Base-by-base conservation (phyloP, 2,329 filamentous ascomycete species). In the Karstenula rhodostoma region DNA sequence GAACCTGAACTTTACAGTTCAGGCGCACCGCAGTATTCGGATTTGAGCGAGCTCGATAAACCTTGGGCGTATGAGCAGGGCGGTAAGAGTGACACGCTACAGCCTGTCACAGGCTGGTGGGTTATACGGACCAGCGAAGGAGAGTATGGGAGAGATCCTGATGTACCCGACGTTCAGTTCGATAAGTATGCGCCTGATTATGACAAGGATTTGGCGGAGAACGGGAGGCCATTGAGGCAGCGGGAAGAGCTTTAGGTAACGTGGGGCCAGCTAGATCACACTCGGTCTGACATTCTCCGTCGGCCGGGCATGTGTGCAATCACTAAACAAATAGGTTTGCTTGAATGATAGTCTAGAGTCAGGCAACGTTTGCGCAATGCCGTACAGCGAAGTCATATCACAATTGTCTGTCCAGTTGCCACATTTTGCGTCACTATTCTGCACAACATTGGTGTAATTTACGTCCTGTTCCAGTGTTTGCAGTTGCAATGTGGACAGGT, bases 101-200 rank as follows among this genome's bases (percentile, higher is more conserved):
- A 52, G 10, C 53, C 58, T 8, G 47, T 52, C 13, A 57, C 47
- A n/a, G 58, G 58, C 2, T 60, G 48, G 52, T 60, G 52, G 58
- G 42, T 57, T 1, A 42, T 60, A n/a, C 29, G 35, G 17, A 57
- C 47, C 8, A 44, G 9, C 4, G 53, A 60, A 15, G 58, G 58
- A 23, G 3, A 46, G 10, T 60, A 57, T 42, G 53, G 58, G 9
- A 60, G 29, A 23, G 58, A 60, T 22, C 46, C 58, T 19, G 58
- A 51, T 42, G 51, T 49, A 12, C 58, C 50, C 8, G 48, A 60
- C 47, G 27, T 57, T n/a, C 33, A 60, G 12, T 60, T 56, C 17
- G 58, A 60, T 35, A 52, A 37, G 10, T 37, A 57, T 53, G 58
- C 46, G 22, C 53, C 52, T 10, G 29, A 47, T 33, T 55, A 50